Evolutionary conservation across 176 grass and related monocot species (phyloP), one percentile per base, ranked within the genome.

Genomic region (Elaeis guineensis): DNA sequence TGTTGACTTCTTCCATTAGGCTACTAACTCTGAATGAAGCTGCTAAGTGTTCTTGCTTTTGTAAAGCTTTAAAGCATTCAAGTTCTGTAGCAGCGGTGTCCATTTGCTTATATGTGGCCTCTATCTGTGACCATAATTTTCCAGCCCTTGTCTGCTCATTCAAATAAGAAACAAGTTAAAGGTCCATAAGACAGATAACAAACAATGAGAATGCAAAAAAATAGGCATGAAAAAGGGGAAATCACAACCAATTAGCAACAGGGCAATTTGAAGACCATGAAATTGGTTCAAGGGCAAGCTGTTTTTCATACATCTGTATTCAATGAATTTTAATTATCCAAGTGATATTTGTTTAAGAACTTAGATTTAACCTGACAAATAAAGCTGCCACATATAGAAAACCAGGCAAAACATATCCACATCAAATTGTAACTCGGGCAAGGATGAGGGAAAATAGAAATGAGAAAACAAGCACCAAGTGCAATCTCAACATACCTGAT

Each of bases 81-180:
- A 89, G 63, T 73, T 97, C 93, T 16, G 84, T 92, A 59, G 81
- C 76, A 64, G 85, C 66, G 49, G 79, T 97, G 62, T 85, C 63
- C 80, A 91, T 84, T 63, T 97, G 87, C 76, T 97, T 88, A 66
- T 78, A 89, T n/a, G 87, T 89, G 25, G 80, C 83, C 50, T 97
- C 87, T 53, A 83, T 74, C 57, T 91, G 87, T 28, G 75, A 84
- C 72, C 78, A 87, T 25, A 97, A 57, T 61, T 97, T 88, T 32
- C 69, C 78, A 63, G 84, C 76, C 25, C 75, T 66, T 19, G 24
- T 56, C 87, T 97, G 70, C 60, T 50, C 62, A 61, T 64, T 64
- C 53, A 87, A 67, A 75, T 57, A 56, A 44, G 35, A 44, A 44
- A 9, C 35, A 12, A 44, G 35, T 21, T n/a, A 54, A 63, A 7